Base-by-base conservation (phyloP, 2,329 filamentous ascomycete species). In the Sclerotiophoma versabilis region DNA sequence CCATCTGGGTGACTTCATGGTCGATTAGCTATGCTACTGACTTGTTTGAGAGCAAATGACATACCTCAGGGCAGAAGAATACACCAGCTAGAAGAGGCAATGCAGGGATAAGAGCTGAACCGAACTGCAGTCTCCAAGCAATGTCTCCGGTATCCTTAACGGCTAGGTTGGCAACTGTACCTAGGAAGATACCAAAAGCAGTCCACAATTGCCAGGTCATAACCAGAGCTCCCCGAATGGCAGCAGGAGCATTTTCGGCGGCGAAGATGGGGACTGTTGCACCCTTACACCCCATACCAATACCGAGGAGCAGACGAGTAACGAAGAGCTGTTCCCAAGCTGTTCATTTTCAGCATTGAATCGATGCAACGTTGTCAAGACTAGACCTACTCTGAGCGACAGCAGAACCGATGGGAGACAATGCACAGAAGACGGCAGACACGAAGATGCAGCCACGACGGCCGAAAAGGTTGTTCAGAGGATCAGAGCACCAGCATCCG, bases 161-260 rank as follows among this genome's bases (percentile, higher is more conserved):
- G 27, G 67, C 75, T 6, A 80, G 66, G 33, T 76, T 54, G 75
- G 12, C 77, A 72, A 15, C 74, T 64, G 17, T 72, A 3, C 78
- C 79, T 0, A 80, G 65, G 64, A 81, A 78, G 57, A 81, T 81
- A 1, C 79, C 79, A 43, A 80, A 75, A 1, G 72, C 71, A 0
- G 72, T 75, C 73, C 74, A 77, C 42, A 80, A 70, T 45, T 80
- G 77, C 77, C 77, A 81, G 25, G 68, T 70, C 77, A 80, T 80
- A 23, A 79, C 79, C 0, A 81, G 64, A 11, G 75, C 79, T 20
- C 81, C 81, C 49, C 81, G 76, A 29, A 83, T 81, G 5, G 71
- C 74, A 1, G 80, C 77, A 0, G 80, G 80, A 0, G 78, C 73
- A 46, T 76, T 79, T 59, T 82, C 80, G 0, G 79, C 79, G 0